Base-by-base conservation (phyloP, 2,329 filamentous ascomycete genomes). In the Purpureocillium takamizusanense region DNA sequence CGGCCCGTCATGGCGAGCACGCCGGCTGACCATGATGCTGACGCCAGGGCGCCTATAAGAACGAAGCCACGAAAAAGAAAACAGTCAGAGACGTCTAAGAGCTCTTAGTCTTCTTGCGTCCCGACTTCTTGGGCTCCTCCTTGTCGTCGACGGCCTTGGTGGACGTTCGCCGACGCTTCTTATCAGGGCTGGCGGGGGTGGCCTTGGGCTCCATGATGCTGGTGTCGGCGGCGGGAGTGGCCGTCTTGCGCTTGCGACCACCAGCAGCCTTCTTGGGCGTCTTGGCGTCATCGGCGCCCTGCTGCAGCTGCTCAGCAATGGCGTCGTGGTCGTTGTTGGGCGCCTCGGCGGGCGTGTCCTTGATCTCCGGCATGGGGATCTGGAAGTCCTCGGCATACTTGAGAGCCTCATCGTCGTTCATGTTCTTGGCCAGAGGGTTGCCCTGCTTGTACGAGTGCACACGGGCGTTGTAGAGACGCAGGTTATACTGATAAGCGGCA, bases 401-500 rank as follows among this genome's bases (percentile, higher is more conserved):
- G 18, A 73, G 63, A 2, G 77, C 77, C 44, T 79, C 74, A 29
- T 76, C 67, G 40, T 81, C 77, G 3, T 58, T 61, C 77, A 81
- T 81, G 47, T 70, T 64, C 54, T 77, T 76, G 47, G 77, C 77
- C 6, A 65, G 54, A 4, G 58, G 53, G 62, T 80, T 81, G 46
- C 74, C 74, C 27, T 60, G 56, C 67, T 79, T 79, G 65, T 81
- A 81, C 2, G 76, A 77, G 57, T 78, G 74, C 21, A 80, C 74
- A 40, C 76, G 72, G 10, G 76, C 77, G 45, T 81, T 77, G 64
- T 81, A 81, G 36, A 81, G 65, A 25, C 76, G 73, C 36, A 81
- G 67, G 56, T 81, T 81, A 62, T 80, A 80, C 62, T 78, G 74
- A 60, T 81, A 81, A 6, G 76, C 76, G 40, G 76, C 72, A 60